Conservation (phyloP, 306 rosid genomes). For the Boehmeria nivea region DNA sequence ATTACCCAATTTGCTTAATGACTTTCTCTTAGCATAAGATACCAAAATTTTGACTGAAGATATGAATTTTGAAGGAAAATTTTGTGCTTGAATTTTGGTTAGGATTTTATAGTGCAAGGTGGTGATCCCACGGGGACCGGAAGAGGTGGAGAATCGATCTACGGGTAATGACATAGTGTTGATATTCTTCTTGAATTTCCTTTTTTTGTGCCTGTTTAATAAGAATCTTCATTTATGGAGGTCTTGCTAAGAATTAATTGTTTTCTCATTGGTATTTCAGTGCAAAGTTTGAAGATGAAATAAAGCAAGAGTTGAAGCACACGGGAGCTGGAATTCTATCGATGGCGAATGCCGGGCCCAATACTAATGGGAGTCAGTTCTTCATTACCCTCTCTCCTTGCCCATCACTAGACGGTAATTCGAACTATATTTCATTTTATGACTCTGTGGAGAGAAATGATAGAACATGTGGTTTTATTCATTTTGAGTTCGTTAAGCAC, state of each 20-base stretch:
- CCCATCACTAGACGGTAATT: slow-evolving; percentile 86
- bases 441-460: not conserved
- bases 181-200: not conserved
- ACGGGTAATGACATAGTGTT: slow-evolving; percentile 48
- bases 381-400: slow-evolving; percentile 93
- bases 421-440: not conserved
- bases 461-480: not conserved
- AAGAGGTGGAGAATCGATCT: slow-evolving; percentile 97
- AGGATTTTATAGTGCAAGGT: slow-evolving; percentile 98
- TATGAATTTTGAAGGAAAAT: too few species aligned
- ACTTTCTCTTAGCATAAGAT: too few species aligned
- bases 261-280: slow-evolving; percentile 32
- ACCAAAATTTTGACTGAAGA: too few species aligned
- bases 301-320: slow-evolving; percentile 83
- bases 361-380: slow-evolving; percentile 95
- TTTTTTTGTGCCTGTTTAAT: too few species aligned
- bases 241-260: not conserved
- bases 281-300: slow-evolving; percentile 86
- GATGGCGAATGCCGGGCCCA: slow-evolving; percentile 97
- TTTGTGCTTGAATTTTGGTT: slow-evolving; percentile 8
- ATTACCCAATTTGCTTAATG: too few species aligned
- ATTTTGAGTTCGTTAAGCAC: not conserved
- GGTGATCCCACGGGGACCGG: slow-evolving; percentile 99
- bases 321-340: slow-evolving; percentile 98
- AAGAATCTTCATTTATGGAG: not conserved